These are phyloP conservation scores for Psidium guajava DNA, from an alignment of 345 rosid genomes.

Conservation along the genomic window DNA sequence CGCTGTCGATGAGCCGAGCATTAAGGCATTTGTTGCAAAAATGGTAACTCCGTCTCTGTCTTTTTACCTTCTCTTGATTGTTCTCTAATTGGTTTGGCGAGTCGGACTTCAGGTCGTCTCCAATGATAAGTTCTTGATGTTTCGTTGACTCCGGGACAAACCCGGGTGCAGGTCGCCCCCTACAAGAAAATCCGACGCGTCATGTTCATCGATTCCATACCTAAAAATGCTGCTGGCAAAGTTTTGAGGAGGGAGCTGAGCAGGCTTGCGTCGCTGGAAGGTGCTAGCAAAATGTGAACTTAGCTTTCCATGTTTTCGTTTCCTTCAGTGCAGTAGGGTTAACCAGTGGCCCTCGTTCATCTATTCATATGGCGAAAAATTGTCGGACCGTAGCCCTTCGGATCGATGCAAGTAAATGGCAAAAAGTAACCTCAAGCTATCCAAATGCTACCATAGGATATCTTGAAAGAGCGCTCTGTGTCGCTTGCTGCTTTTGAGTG, in stretches of 20 bases:
- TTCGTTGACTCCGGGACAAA: background rate
- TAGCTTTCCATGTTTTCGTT: background rate
- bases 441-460: background rate
- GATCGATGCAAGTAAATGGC: background rate
- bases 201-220: constrained; percentile 27
- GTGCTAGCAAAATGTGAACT: constrained; percentile 22
- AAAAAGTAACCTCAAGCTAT: background rate
- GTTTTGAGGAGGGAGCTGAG: constrained; percentile 35
- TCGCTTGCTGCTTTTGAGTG: background rate
- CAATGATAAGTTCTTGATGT: background rate
- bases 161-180: constrained; percentile 27
- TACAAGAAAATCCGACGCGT: constrained; percentile 35
- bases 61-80: background rate
- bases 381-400: background rate
- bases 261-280: constrained; percentile 8
- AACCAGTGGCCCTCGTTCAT: background rate
- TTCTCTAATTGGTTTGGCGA: background rate
- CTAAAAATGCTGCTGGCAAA: constrained; percentile 44
- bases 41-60: constrained; percentile 10
- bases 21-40: constrained; percentile 26
- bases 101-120: background rate
- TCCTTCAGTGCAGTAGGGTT: background rate
- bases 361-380: background rate
- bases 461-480: background rate
- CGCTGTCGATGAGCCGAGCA: constrained; percentile 14